Percentiles rank a stretch among this genome's conserved stretches.
phyloP scores from a whole-genome alignment of 768 basidiomycete genomes.

The Amanita rimosa region DNA sequence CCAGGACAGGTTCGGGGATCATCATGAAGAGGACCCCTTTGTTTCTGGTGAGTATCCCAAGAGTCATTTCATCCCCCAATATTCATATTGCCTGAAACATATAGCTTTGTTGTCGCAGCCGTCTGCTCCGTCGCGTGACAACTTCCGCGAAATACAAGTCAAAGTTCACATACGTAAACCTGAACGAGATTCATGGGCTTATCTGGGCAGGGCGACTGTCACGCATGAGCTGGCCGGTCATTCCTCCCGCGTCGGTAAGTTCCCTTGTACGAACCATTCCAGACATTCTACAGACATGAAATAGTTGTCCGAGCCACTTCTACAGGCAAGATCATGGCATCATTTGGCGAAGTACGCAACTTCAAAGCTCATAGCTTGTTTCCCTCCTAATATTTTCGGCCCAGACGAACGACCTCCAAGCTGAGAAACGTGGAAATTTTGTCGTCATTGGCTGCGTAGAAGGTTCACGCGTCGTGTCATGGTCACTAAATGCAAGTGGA shows the following conservation, averaged over 20 bases:
- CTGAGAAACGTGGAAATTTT: constrained; percentile 82
- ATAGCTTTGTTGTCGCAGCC: constrained; percentile 1
- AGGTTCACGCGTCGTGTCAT: constrained; percentile 62
- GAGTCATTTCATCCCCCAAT: background rate
- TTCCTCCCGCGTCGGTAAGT: constrained; percentile 71
- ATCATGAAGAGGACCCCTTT: background rate
- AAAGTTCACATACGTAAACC: constrained; percentile 78
- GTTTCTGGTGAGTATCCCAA: background rate
- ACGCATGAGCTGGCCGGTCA: constrained; percentile 68
- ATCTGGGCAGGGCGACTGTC: constrained; percentile 69
- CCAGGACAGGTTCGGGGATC: constrained; percentile 3
- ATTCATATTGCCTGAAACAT: background rate
- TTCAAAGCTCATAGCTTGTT: background rate
- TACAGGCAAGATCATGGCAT: constrained; percentile 55
- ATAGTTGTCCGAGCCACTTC: constrained; percentile 54
- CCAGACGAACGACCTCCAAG: constrained; percentile 63
- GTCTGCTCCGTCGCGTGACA: constrained; percentile 29
- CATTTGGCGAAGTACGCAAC: constrained; percentile 55
- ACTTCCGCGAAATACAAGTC: constrained; percentile 68
- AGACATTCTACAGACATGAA: background rate
- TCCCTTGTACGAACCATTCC: background rate
- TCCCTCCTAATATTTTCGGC: background rate
- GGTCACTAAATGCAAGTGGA: constrained; percentile 67
- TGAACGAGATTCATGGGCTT: constrained; percentile 72
- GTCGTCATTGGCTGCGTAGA: constrained; percentile 77